Conservation (phyloP, 2,329 filamentous ascomycete species). For the Pleomassaria siparia region DNA sequence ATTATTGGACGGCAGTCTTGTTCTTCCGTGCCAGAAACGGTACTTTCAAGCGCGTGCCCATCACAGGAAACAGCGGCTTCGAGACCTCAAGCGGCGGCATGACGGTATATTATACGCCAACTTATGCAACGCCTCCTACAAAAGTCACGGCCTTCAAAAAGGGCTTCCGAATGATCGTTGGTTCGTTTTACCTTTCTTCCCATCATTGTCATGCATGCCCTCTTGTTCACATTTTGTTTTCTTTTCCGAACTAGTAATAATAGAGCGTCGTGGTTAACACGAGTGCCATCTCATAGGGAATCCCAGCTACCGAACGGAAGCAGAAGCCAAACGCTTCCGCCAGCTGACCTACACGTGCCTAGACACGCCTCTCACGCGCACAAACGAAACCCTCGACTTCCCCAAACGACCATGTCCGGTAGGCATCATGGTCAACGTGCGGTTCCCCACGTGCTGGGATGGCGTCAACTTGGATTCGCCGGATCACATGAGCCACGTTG, state of each 20-base stretch:
- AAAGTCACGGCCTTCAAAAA: constrained; percentile 47
- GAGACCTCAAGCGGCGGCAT: constrained; percentile 36
- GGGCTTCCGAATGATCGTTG: constrained; percentile 51
- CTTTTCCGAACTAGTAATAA: no score
- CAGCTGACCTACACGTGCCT: constrained; percentile 51
- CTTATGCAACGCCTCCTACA: constrained; percentile 15
- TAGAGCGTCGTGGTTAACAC: not conserved
- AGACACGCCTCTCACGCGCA: constrained; percentile 41
- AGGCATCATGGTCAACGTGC: constrained; percentile 48
- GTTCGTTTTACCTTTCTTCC: constrained; percentile 5
- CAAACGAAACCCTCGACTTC: constrained; percentile 44
- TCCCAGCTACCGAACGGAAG: constrained; percentile 36
- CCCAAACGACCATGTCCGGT: constrained; percentile 43
- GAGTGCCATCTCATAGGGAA: constrained; percentile 28
- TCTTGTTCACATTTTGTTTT: not conserved
- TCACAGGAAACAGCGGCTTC: constrained; percentile 39
- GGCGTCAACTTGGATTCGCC: constrained; percentile 51
- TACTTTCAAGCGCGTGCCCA: constrained; percentile 36
- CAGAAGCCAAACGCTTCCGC: constrained; percentile 41
- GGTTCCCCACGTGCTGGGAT: constrained; percentile 47
- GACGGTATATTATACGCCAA: constrained; percentile 42
- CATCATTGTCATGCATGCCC: not conserved
- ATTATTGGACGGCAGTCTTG: constrained; percentile 38
- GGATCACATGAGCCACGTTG: constrained; percentile 57
- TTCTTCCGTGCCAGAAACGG: constrained; percentile 35